Base-by-base conservation (phyloP, 257 asterid species). In the Striga asiatica region DNA sequence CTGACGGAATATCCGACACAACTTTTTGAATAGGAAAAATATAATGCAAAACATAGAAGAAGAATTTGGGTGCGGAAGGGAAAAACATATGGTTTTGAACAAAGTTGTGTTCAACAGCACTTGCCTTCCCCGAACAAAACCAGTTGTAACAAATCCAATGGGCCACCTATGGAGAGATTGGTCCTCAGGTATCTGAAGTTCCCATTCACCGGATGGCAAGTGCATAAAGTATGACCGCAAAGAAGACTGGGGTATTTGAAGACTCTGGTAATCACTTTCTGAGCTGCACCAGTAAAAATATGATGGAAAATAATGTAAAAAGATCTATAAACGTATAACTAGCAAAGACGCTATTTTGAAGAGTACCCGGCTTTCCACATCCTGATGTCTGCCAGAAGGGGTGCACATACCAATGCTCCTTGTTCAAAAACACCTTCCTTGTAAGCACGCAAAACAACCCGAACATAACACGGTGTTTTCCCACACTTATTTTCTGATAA, bases 321-420 rank as follows among this genome's bases (percentile, higher is more conserved):
- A 39, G n/a, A 35, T 7, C 23, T 32, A 34, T 32, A 6, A 18
- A 35, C 4, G 25, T 43, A 53, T 2, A 41, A 60, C 25, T 42
- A 38, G 37, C 39, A 37, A 41, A n/a, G n/a, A n/a, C n/a, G n/a
- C n/a, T n/a, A n/a, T 34, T 55, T 6, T 2, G 22, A 22, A 66
- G 25, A 60, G 21, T 14, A 86, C 97, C 88, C 75, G 69, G 68
- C 43, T 66, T 50, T 75, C 84, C 66, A 86, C 56, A 25, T 56
- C 68, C 31, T 43, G 49, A 85, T 66, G 61, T 91, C 97, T 50
- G 75, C 54, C 32, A 59, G 70, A 54, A 14, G 71, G 64, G 97
- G 93, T 43, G 94, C 89, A 74, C 89, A 87, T 32, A 87, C 73
- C 54, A 79, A 80, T n/a, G 95, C 94, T 61, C 96, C 97, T 60